These are phyloP conservation scores for Cutaneotrichosporon sp. DNA, from an alignment of 1,284 basidiomycete species.

Conservation along the genomic window DNA sequence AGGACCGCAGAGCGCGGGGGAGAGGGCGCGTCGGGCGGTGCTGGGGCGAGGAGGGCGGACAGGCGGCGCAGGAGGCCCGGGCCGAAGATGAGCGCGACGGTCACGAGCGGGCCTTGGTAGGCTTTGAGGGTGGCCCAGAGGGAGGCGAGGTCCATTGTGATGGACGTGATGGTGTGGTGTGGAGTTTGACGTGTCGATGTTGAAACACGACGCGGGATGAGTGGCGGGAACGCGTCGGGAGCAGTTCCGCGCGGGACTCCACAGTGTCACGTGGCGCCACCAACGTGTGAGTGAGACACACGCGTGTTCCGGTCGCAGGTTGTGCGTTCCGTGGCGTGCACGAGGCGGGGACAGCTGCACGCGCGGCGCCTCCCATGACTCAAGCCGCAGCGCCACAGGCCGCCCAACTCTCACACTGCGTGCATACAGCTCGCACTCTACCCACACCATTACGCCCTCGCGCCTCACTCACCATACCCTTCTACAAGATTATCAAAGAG, in stretches of 20 bases:
- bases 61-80: background rate
- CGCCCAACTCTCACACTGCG: no score
- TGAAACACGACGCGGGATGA: no score
- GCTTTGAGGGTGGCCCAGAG: slow-evolving; percentile 5
- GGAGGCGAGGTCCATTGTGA: slow-evolving; percentile 4
- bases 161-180: no score
- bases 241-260: no score
- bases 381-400: no score
- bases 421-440: background rate
- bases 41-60: background rate
- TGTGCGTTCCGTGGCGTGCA: no score
- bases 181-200: background rate
- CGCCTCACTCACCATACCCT: background rate
- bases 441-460: background rate
- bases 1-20: background rate
- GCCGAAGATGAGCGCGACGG: background rate
- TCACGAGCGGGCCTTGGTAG: background rate
- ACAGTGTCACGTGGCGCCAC: no score
- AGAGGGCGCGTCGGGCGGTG: background rate
- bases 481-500: slow-evolving; percentile 2
- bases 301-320: no score
- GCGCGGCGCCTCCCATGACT: no score
- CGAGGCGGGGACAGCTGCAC: no score
- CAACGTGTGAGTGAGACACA: no score
- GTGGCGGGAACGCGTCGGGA: background rate